Base-by-base conservation (phyloP, 306 rosid genomes). In the Lathyrus aphaca region DNA sequence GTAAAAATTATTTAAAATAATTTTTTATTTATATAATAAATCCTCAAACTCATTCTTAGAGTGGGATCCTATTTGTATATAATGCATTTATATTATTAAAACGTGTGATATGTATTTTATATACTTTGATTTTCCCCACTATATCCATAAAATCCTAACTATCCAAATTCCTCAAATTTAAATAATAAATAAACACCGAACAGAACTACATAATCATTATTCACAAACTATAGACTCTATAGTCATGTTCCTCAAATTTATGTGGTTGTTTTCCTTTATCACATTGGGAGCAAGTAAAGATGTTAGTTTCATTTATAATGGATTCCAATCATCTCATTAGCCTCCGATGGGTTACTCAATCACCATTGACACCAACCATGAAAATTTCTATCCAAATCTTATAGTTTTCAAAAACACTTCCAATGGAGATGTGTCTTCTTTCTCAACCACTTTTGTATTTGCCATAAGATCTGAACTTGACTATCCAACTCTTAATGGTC, bases 401-500 rank as follows among this genome's bases (percentile, higher is more conserved):
- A 30, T 91, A 16, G 49, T 30, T 43, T 82, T 86, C 83, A 86
- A 79, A 55, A 75, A 73, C 68, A 69, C 82, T 10, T 16, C 25
- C 5, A 70, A 72, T 74, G 73, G 55, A 75, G 46, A 14, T 1
- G 71, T 18, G 15, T 78, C 60, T 64, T 86, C 91, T 63, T 91
- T 88, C 72, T 82, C 93, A 16, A 76, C 89, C 0, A 61, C 74
- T 17, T 91, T 88, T 66, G 86, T 86, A 15, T 91, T 91, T 15
- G 88, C 89, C 13, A 80, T 91, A 19, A 35, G 50, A 17, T 35
- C 90, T 3, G 27, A 23, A 1, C 1, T 2, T 21, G 23, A 21
- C 23, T 21, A 88, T 58, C 88, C 92, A 5, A 85, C 72, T 45
- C 88, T 86, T 8, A 89, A 91, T 48, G 92, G 96, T 48, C 96